Evolutionary conservation across 768 basidiomycete genomes (phyloP).

Genomic region (Russula sp.): DNA sequence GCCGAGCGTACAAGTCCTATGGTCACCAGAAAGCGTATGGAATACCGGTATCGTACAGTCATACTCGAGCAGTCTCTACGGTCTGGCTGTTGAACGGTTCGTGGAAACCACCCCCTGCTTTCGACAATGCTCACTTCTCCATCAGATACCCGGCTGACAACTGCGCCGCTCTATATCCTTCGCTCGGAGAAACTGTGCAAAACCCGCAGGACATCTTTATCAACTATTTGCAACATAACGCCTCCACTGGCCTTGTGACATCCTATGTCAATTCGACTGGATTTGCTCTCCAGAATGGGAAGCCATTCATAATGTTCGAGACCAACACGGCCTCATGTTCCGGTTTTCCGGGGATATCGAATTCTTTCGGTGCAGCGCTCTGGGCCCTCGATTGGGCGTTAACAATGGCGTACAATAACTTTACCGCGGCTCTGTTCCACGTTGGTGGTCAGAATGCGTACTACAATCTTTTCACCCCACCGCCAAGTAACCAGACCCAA

Average conservation of each 20-base stretch:
- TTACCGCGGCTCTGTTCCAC: slow-evolving; percentile 37
- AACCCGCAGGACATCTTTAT: slow-evolving; percentile 46
- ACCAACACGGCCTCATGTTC: slow-evolving; percentile 48
- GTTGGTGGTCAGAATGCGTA: slow-evolving; percentile 58
- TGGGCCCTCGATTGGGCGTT: slow-evolving; percentile 50
- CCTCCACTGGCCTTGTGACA: slow-evolving; percentile 41
- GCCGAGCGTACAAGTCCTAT: slow-evolving; percentile 12
- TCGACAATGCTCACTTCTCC: slow-evolving; percentile 7
- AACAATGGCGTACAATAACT: slow-evolving; percentile 45
- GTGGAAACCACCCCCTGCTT: background rate
- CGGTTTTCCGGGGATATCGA: slow-evolving; percentile 46
- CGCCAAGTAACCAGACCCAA: slow-evolving; percentile 46
- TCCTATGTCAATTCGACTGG: slow-evolving; percentile 45
- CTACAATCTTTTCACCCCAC: slow-evolving; percentile 50
- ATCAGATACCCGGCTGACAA: slow-evolving; percentile 55
- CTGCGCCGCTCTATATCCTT: slow-evolving; percentile 43
- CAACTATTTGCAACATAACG: slow-evolving; percentile 52
- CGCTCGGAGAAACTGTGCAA: slow-evolving; percentile 27
- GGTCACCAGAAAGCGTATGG: slow-evolving; percentile 19
- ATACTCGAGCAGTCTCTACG: slow-evolving; percentile 4
- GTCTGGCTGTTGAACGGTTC: slow-evolving; percentile 19
- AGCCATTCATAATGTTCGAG: slow-evolving; percentile 50
- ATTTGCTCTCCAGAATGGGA: slow-evolving; percentile 31
- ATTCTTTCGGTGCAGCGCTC: slow-evolving; percentile 48
- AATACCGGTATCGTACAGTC: slow-evolving; percentile 11